phyloP scores from a whole-genome alignment of 108 stramenopile species.

The Craspedostauros australis region DNA sequence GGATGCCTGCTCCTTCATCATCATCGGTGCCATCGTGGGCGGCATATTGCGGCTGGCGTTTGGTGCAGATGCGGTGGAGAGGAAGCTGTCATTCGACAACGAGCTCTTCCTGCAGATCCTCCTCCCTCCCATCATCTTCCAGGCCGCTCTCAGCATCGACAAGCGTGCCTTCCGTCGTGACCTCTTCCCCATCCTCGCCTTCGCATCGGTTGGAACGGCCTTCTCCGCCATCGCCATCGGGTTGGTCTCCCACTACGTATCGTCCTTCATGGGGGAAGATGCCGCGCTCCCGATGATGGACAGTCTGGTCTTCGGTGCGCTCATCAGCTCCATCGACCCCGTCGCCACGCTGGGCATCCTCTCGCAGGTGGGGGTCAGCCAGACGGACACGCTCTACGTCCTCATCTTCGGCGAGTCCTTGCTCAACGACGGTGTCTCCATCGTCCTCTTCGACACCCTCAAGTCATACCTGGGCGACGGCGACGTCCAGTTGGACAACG shows the following conservation, averaged over 20 bases:
- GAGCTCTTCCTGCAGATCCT: slow-evolving; percentile 78
- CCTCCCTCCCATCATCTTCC: slow-evolving; percentile 84
- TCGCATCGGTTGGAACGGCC: slow-evolving; percentile 72
- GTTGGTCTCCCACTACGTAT: slow-evolving; percentile 44
- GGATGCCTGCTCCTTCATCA: slow-evolving; percentile 76
- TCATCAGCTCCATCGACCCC: slow-evolving; percentile 88
- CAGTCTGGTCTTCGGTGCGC: slow-evolving; percentile 77
- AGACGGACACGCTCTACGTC: slow-evolving; percentile 75
- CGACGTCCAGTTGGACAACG: slow-evolving; percentile 9
- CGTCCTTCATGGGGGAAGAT: slow-evolving; percentile 16
- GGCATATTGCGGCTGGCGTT: slow-evolving; percentile 22
- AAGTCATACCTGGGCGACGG: slow-evolving; percentile 29
- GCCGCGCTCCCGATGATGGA: slow-evolving; percentile 54
- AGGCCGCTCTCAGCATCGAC: slow-evolving; percentile 69
- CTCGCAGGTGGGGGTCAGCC: slow-evolving; percentile 60
- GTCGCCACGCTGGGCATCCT: slow-evolving; percentile 80
- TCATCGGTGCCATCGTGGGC: slow-evolving; percentile 53
- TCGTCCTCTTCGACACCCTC: slow-evolving; percentile 52
- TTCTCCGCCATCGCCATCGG: slow-evolving; percentile 67
- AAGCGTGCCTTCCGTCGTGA: slow-evolving; percentile 71
- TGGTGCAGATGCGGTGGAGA: slow-evolving; percentile 23
- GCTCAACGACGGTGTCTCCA: slow-evolving; percentile 94
- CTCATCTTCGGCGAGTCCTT: slow-evolving; percentile 92
- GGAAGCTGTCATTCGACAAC: slow-evolving; percentile 63
- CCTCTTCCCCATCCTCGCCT: slow-evolving; percentile 66